Base-by-base conservation (phyloP, 176 grass and related monocot species). In the Rhynchospora tenuis region DNA sequence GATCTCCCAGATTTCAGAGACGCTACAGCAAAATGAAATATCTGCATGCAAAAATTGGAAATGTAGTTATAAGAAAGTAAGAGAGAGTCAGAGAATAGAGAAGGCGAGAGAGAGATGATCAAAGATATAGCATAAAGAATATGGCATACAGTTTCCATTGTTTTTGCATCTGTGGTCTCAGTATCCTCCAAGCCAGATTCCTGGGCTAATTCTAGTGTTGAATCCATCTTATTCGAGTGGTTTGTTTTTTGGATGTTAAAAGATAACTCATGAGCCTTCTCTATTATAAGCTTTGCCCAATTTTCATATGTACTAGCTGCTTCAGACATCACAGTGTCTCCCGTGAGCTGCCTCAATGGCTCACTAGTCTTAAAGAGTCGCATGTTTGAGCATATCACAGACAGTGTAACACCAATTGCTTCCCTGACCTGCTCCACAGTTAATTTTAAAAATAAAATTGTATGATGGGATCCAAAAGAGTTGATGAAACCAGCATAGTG, bases 1-100 rank as follows among this genome's bases (percentile, higher is more conserved):
- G 95, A 93, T 93, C 95, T 91, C 75, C 92, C 95, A 85, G 92
- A 95, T 64, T 91, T 95, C 83, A 95, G 80, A 64, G 95, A 93
- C 79, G 95, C 84, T 5, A 98, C 90, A 64, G 94, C 68, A 81
- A 98, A 98, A 88, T 98, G 93, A 63, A 98, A 93, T 82, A 98
- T 95, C 95, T 98, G 89, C 59, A 88, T 64, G 33, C 9, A 81
- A 61, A 17, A 60, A 45, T 59, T 9, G 28, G 13, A 51, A 83
- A 82, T 59, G 20, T 81, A 84, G 20, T 46, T n/a, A 87, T 76
- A 75, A 14, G 16, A 82, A 64, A 46, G 60, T 47, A 64, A 48
- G 71, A 75, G 71, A 75, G 44, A 48, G 16, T 9, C 29, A 73
- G 69, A 73, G 69, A 19, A 22, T 14, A 74, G 70, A 74, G 43